A percentile compares a stretch with the other conserved stretches of the same genome.
Conservation (phyloP, 2,329 filamentous ascomycete genomes). For the Aureobasidium zeae region DNA sequence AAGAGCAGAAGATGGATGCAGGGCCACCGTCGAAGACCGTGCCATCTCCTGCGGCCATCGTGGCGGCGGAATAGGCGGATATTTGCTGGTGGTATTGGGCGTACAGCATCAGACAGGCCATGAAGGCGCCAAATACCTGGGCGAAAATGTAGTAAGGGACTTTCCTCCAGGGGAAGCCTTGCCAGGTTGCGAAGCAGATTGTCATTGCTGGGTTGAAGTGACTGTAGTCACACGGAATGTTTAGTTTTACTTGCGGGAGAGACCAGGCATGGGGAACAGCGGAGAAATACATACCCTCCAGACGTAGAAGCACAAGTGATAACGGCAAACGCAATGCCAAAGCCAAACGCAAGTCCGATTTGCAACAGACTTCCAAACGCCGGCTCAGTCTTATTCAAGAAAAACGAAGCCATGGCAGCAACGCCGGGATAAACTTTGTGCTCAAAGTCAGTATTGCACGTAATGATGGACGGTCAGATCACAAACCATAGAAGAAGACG, state of each 20-base stretch:
- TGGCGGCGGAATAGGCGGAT: slow-evolving; percentile 31
- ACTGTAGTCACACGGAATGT: slow-evolving; percentile 22
- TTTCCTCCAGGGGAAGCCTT: slow-evolving; percentile 48
- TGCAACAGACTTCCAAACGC: slow-evolving; percentile 46
- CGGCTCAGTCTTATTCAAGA: slow-evolving; percentile 36
- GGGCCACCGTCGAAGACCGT: slow-evolving; percentile 42
- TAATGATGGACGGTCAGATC: too few species aligned
- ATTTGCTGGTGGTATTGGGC: slow-evolving; percentile 49
- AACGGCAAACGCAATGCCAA: slow-evolving; percentile 52
- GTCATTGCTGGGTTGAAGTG: slow-evolving; percentile 31
- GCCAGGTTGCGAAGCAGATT: slow-evolving; percentile 39
- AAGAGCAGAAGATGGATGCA: slow-evolving; percentile 47
- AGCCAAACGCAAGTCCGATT: slow-evolving; percentile 47
- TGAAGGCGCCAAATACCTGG: slow-evolving; percentile 49
- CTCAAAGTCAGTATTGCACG: too few species aligned
- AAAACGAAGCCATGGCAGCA: slow-evolving; percentile 44
- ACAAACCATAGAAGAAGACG: slow-evolving; percentile 46
- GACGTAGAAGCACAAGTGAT: slow-evolving; percentile 46
- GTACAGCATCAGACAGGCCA: slow-evolving; percentile 47
- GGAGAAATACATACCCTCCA: slow-evolving; percentile 32
- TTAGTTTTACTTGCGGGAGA: too few species aligned
- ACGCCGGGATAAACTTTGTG: slow-evolving; percentile 41
- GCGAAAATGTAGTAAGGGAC: slow-evolving; percentile 49
- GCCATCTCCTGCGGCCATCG: slow-evolving; percentile 31
- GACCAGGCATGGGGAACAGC: too few species aligned